Evolutionary conservation across 2,329 filamentous ascomycete genomes (phyloP), one percentile per base, ranked within the genome.

Genomic region (Thielaviopsis euricoi): DNA sequence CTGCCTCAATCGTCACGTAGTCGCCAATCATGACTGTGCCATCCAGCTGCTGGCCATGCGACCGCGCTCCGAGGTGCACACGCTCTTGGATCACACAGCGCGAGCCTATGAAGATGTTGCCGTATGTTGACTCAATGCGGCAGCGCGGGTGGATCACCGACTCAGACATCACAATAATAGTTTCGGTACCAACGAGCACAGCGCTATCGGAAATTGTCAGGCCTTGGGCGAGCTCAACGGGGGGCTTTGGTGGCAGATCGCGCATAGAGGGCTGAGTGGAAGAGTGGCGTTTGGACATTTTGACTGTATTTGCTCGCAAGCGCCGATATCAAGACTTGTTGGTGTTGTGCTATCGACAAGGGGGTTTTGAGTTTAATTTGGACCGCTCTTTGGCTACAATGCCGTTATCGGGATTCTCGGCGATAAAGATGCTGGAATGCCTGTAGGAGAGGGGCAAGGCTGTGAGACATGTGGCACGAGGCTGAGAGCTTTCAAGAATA

Each of bases 111-210:
- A 83, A 82, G 63, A 97, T 82, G 50, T 89, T 84, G 4, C 89
- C 89, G 55, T 85, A 77, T 59, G 82, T 82, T 9, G 91, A 85
- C 65, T 89, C 86, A 58, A 96, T 78, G 61, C 84, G 82, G 17
- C 84, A 81, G 53, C 90, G 87, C 1, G 93, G 90, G 66, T 97
- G 91, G n/a, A 98, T 72, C 6, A 96, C 80, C 3, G 82, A 84
- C 66, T 89, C 83, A 23, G 86, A 77, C 58, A 84, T 84, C 62
- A 97, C 82, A 51, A 81, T 84, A 62, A 98, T 87, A 1, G 82
- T 83, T 67, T 94, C 79, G 2, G 79, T 82, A 62, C 93, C 93
- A 19, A 74, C 80, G 19, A 86, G 71, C 19, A 79, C 71, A 12
- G 82, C 80, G 60, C 77, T 77, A 62, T 85, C 81, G 66, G 81